Percentiles rank a stretch among this genome's conserved stretches.
Evolutionary conservation across 495 filamentous ascomycete genomes (phyloP).

Genomic region (Penicillium flavigenum): DNA sequence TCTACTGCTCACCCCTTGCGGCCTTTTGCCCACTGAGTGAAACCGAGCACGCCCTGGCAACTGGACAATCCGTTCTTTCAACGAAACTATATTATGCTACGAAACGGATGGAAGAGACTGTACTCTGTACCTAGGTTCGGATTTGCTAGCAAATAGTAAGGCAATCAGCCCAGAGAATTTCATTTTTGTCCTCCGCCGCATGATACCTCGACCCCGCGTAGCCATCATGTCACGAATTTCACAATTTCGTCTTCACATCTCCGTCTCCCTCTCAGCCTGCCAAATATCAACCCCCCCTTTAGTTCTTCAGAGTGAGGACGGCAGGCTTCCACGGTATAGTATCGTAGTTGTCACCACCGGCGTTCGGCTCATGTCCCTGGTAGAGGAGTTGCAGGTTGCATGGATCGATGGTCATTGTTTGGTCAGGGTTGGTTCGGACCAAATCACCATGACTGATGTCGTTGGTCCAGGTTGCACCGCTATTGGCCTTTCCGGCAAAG

Average conservation of each 20-base stretch:
- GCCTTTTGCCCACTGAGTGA: too few relatives aligned
- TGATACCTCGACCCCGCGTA: not conserved
- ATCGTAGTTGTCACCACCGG: constrained; percentile 18
- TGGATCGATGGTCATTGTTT: constrained; percentile 56
- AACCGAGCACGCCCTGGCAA: too few relatives aligned
- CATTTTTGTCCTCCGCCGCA: not conserved
- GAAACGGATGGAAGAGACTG: not conserved
- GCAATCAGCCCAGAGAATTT: not conserved
- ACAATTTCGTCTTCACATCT: not conserved
- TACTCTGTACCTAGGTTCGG: not conserved
- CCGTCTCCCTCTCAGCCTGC: not conserved
- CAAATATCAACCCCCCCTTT: not conserved
- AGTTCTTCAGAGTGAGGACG: constrained; percentile 48
- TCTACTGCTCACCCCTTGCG: too few relatives aligned
- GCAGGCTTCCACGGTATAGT: constrained; percentile 49
- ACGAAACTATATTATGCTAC: not conserved
- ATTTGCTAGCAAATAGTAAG: not conserved
- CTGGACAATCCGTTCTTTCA: not conserved
- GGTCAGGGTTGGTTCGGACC: constrained; percentile 52
- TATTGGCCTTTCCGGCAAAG: constrained; percentile 64
- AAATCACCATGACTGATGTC: constrained; percentile 65
- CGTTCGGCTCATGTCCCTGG: constrained; percentile 47
- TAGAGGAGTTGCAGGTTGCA: constrained; percentile 62
- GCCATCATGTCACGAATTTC: too few relatives aligned
- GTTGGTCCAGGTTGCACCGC: constrained; percentile 60